Conservation (phyloP, 129 eudicot species). For the Centaurea solstitialis region DNA sequence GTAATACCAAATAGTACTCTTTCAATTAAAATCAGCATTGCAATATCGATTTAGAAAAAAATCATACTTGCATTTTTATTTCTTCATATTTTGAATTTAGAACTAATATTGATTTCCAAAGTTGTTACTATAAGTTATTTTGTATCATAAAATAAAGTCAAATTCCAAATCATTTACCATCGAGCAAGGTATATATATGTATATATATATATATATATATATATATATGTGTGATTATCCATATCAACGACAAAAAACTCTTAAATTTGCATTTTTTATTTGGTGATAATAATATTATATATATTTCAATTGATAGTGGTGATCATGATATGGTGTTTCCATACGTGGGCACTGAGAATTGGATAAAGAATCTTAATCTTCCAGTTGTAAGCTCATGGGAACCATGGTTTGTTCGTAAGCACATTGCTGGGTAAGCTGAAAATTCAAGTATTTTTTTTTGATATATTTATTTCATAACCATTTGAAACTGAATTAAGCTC, state of each 20-base stretch:
- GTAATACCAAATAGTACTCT: neutral
- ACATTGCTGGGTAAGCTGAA: conserved; percentile 8
- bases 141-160: too few species aligned
- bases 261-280: neutral
- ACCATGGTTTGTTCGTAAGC: conserved; percentile 7
- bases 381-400: conserved; percentile 12
- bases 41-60: neutral
- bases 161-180: too few species aligned
- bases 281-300: neutral
- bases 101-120: neutral
- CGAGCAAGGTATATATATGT: too few species aligned
- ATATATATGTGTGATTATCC: too few species aligned
- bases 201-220: too few species aligned
- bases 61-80: neutral
- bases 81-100: neutral
- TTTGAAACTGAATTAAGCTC: neutral
- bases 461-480: neutral
- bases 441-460: neutral
- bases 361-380: conserved; percentile 9
- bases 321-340: conserved; percentile 35
- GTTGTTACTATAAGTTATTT: too few species aligned
- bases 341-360: neutral
- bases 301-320: conserved; percentile 13
- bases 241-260: too few species aligned
- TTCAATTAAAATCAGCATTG: neutral